Conservation (phyloP, 169 alveolate genomes). For the Perkinsus chesapeaki region DNA sequence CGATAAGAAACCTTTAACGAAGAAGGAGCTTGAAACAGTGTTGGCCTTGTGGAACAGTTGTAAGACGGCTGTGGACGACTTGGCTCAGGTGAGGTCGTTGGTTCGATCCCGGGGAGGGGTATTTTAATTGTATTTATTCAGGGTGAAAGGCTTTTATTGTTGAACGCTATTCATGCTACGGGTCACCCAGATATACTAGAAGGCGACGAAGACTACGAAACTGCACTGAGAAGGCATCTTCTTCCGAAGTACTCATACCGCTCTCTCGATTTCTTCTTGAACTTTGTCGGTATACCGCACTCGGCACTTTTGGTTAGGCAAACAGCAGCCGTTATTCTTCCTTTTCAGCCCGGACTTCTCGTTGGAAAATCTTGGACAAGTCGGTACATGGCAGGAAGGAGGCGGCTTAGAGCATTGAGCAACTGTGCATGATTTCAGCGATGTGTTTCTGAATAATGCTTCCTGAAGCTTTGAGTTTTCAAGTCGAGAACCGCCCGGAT, state of each 20-base stretch:
- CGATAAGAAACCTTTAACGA: neutral
- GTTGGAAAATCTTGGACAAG: neutral
- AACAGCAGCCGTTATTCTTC: too few relatives aligned
- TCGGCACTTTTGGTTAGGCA: neutral
- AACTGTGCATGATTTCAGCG: neutral
- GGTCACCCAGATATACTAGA: neutral
- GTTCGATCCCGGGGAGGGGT: neutral
- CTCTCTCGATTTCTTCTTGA: neutral
- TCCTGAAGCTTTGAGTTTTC: too few relatives aligned
- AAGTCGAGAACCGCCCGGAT: too few relatives aligned
- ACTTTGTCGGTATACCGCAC: neutral
- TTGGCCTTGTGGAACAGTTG: neutral
- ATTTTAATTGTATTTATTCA: neutral
- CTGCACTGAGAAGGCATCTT: neutral
- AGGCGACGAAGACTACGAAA: neutral
- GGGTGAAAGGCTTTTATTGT: neutral
- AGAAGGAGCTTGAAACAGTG: neutral
- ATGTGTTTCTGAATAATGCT: constrained; percentile 1
- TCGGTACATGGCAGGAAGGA: neutral
- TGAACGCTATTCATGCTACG: neutral
- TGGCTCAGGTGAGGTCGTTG: neutral
- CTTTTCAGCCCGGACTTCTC: neutral
- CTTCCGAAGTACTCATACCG: neutral
- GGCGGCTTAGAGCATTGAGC: neutral
- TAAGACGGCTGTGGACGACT: neutral